These are phyloP conservation scores for Alectoria sarmentosa DNA, from an alignment of 495 filamentous ascomycete genomes.

Conservation along the genomic window DNA sequence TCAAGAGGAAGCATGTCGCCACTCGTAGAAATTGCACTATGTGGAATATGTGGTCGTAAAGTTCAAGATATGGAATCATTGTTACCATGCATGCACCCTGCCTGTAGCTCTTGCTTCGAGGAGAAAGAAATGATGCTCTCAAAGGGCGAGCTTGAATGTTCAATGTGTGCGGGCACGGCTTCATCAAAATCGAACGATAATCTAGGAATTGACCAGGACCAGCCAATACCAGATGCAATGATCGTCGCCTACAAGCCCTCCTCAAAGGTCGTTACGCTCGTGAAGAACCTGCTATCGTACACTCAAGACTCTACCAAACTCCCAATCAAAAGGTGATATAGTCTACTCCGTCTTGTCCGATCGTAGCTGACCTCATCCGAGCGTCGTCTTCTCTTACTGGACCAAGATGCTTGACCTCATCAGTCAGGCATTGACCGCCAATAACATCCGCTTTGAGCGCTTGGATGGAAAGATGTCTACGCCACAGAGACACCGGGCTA, in stretches of 20 bases:
- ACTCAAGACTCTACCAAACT: background rate
- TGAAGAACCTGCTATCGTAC: background rate
- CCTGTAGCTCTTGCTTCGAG: conserved; percentile 7
- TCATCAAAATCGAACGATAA: background rate
- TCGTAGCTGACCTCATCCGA: conserved; percentile 19
- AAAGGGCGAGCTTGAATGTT: conserved; percentile 7
- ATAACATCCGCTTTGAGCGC: conserved; percentile 24
- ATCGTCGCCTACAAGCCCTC: conserved; percentile 3
- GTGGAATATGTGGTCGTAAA: conserved; percentile 4
- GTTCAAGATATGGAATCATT: background rate
- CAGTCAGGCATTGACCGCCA: conserved; percentile 17
- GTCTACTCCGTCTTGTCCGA: background rate
- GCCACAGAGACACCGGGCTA: conserved; percentile 3
- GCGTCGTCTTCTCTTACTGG: conserved; percentile 50
- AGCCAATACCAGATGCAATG: background rate
- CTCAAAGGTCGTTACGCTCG: conserved; percentile 3
- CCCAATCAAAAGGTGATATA: conserved; percentile 2
- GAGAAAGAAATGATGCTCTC: conserved; percentile 3
- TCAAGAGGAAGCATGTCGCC: background rate
- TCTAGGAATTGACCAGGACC: background rate
- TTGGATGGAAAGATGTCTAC: conserved; percentile 11
- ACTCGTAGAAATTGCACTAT: background rate
- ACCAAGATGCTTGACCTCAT: conserved; percentile 40
- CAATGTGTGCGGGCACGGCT: background rate
- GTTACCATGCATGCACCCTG: conserved; percentile 7